Percentiles rank a stretch among this genome's conserved stretches.
Conservation (phyloP, 164 flowering plant species). For the Umbilicus rupestris region DNA sequence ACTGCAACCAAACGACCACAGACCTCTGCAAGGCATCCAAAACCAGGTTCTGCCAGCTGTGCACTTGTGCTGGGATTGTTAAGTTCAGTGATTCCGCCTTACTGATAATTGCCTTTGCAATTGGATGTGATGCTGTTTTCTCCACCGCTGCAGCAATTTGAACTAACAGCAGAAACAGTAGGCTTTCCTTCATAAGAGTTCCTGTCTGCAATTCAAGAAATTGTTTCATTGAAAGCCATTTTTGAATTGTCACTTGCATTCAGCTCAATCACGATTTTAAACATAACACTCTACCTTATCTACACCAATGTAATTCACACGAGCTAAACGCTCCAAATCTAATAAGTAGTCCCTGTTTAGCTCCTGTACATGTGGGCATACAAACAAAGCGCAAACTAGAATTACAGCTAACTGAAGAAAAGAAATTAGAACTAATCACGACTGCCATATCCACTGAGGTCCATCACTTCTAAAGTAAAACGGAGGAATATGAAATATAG, state of each 20-base stretch:
- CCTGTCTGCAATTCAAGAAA: slow-evolving; percentile 59
- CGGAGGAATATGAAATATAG: no score
- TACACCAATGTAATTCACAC: slow-evolving; percentile 55
- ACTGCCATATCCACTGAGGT: neutral
- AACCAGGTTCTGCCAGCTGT: slow-evolving; percentile 85
- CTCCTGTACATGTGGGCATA: slow-evolving; percentile 40
- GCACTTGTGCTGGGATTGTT: slow-evolving; percentile 56
- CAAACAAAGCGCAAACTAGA: neutral
- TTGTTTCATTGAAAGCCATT: neutral
- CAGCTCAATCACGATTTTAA: neutral
- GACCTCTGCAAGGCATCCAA: slow-evolving; percentile 85
- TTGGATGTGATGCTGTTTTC: slow-evolving; percentile 86
- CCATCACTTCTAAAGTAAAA: no score
- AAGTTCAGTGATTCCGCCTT: slow-evolving; percentile 67
- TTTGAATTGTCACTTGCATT: neutral
- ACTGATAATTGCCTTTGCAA: slow-evolving; percentile 71
- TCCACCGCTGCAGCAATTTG: slow-evolving; percentile 92
- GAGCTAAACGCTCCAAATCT: slow-evolving; percentile 83
- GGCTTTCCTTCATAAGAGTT: slow-evolving; percentile 93
- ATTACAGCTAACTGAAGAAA: neutral
- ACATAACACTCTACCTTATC: slow-evolving; percentile 82
- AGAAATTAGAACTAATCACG: neutral
- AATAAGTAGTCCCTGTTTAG: slow-evolving; percentile 83
- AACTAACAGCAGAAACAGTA: slow-evolving; percentile 61
- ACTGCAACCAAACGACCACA: slow-evolving; percentile 82